Base-by-base conservation (phyloP, 2,329 filamentous ascomycete genomes). In the Talaromyces atroroseus region DNA sequence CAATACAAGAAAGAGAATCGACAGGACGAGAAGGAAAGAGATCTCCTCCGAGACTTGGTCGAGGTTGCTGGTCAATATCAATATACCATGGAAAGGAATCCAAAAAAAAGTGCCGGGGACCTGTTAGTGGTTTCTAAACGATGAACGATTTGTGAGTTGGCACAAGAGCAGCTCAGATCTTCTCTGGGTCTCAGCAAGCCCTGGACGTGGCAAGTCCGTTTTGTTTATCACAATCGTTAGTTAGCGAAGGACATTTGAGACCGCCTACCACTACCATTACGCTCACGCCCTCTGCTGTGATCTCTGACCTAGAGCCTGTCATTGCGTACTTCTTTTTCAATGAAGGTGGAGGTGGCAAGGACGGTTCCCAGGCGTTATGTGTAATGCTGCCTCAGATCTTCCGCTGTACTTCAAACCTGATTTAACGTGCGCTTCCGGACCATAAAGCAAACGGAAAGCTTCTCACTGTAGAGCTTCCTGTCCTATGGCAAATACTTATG, bases 321-420 rank as follows among this genome's bases (percentile, higher is more conserved):
- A 58, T 68, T 34, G 71, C 68, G 52, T 65, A 72, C 50, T 71
- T 71, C 61, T 73, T 73, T 56, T 74, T 72, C 59, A 68, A 71
- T 47, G 65, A 68, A 42, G 66, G 63, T 16, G 60, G 63, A 11
- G 56, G 64, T 21, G 52, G 57, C 10, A 65, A 63, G 49, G 42
- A 56, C 52, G 58, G 26, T 11, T 8, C 49, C 12, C 14, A 52
- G 16, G 52, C 45, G 5, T 42, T 55, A 6, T 34, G 52, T n/a
- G 52, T 32, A 24, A 55, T 55, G 2, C 52, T 55, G 10, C 52
- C 49, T 29, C 52, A 49, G 38, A 24, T 55, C 1, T 55, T 55
- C 12, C 29, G 16, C 4, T 6, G 12, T 40, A 18, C 29, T 18
- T 29, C 29, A 16, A 6, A 40, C 24, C 20, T 55, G 10, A 49